Conservation (phyloP, 2,329 filamentous ascomycete species). For the Botrytis aclada region DNA sequence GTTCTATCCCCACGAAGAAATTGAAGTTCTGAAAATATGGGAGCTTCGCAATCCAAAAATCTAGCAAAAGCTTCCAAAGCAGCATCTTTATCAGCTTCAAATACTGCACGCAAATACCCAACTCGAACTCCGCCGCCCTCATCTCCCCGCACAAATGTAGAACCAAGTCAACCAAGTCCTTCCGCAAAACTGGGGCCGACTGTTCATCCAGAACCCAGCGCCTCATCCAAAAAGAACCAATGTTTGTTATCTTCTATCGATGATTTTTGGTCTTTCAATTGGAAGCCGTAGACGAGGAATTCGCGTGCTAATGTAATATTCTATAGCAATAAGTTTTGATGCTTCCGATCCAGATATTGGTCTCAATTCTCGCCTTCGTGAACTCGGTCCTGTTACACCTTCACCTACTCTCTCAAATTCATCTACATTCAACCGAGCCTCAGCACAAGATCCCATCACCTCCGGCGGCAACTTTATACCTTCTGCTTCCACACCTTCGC, state of each 20-base stretch:
- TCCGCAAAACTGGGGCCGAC: constrained; percentile 17
- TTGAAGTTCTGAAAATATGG: constrained; percentile 26
- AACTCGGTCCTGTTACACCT: constrained; percentile 34
- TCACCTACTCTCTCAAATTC: constrained; percentile 34
- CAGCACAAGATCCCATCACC: constrained; percentile 9
- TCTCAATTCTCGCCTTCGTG: constrained; percentile 29
- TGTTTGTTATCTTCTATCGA: constrained; percentile 2
- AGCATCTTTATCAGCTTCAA: constrained; percentile 22
- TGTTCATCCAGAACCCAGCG: constrained; percentile 21
- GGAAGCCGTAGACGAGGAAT: too few relatives aligned
- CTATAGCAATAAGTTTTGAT: constrained; percentile 21
- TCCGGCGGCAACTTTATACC: constrained; percentile 25
- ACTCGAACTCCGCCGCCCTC: constrained; percentile 29
- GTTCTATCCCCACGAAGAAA: background rate
- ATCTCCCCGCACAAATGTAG: constrained; percentile 18
- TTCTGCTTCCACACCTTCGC: constrained; percentile 27
- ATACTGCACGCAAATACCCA: constrained; percentile 35
- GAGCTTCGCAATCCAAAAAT: constrained; percentile 32
- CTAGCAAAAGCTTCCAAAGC: constrained; percentile 26
- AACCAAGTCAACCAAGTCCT: constrained; percentile 14
- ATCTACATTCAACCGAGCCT: constrained; percentile 30
- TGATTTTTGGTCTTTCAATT: background rate
- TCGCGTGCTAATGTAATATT: background rate
- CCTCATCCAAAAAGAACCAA: constrained; percentile 18
- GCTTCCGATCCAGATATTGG: constrained; percentile 26